A percentile compares a stretch with the other conserved stretches of the same genome.
Evolutionary conservation across 352 stramenopile species (phyloP).

Genomic region (Thalassiosira hispida): DNA sequence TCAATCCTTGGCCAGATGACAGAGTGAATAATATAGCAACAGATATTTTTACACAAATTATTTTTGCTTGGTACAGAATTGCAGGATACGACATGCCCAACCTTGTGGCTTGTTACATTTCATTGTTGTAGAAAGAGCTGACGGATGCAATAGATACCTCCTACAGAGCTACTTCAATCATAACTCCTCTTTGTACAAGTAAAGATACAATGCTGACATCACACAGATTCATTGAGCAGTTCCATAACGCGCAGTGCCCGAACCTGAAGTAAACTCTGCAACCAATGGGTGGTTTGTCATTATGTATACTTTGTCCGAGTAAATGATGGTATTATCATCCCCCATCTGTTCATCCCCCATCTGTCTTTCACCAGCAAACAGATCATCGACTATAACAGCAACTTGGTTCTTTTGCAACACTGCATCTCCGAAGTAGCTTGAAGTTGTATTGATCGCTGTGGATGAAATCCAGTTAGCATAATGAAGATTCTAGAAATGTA

Average conservation of each 20-base stretch:
- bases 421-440: conserved; percentile 52
- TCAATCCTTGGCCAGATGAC: background rate
- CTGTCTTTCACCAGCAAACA: conserved; percentile 29
- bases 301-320: conserved; percentile 30
- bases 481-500: background rate
- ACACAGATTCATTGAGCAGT: conserved; percentile 23
- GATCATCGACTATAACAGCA: conserved; percentile 32
- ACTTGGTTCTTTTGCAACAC: conserved; percentile 41
- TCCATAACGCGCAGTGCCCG: conserved; percentile 31
- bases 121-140: too few species aligned
- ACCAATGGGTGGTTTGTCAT: conserved; percentile 37
- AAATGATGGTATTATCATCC: conserved; percentile 19
- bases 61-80: too few species aligned
- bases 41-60: too few species aligned
- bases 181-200: background rate
- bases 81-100: too few species aligned
- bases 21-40: background rate
- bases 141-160: too few species aligned
- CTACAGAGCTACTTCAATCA: background rate
- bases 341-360: conserved; percentile 13
- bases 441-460: conserved; percentile 48
- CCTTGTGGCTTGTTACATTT: too few species aligned
- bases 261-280: conserved; percentile 22
- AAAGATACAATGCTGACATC: background rate
- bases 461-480: background rate